Evolutionary conservation across 2,329 filamentous ascomycete genomes (phyloP).

Genomic region (Teratosphaeria pseudoeucalypti): DNA sequence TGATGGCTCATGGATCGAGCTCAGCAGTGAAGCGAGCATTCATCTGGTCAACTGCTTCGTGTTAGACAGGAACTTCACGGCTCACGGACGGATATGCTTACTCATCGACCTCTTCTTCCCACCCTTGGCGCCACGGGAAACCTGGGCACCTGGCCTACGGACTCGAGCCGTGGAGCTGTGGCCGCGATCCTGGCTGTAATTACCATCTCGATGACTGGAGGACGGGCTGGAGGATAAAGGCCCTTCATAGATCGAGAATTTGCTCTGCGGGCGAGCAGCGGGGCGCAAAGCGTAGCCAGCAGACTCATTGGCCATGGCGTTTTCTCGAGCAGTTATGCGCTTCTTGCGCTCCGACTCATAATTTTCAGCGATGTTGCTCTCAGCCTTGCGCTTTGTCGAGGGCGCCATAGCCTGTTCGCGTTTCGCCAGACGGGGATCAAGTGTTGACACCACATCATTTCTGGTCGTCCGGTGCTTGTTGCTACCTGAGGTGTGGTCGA

Average conservation of each 20-base stretch:
- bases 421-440: conserved; percentile 6
- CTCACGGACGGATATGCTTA: conserved; percentile 2
- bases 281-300: conserved; percentile 3
- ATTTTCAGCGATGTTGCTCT: conserved; percentile 7
- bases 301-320: background rate
- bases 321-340: conserved; percentile 1
- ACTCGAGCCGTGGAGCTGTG: conserved; percentile 2
- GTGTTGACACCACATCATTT: background rate
- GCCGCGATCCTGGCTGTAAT: background rate
- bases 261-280: background rate
- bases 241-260: conserved; percentile 5
- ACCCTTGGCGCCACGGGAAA: conserved; percentile 4
- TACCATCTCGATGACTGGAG: background rate
- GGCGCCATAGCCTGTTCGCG: background rate
- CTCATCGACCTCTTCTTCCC: conserved; percentile 12
- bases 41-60: conserved; percentile 10
- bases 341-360: conserved; percentile 15
- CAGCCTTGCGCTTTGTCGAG: conserved; percentile 14
- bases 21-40: conserved; percentile 17
- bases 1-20: conserved; percentile 6
- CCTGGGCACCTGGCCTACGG: conserved; percentile 8
- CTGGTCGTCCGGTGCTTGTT: conserved; percentile 4
- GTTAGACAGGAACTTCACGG: background rate
- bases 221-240: background rate
- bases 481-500: background rate